Evolutionary conservation across 2,329 filamentous ascomycete species (phyloP).

Genomic region (Venturia asperata): DNA sequence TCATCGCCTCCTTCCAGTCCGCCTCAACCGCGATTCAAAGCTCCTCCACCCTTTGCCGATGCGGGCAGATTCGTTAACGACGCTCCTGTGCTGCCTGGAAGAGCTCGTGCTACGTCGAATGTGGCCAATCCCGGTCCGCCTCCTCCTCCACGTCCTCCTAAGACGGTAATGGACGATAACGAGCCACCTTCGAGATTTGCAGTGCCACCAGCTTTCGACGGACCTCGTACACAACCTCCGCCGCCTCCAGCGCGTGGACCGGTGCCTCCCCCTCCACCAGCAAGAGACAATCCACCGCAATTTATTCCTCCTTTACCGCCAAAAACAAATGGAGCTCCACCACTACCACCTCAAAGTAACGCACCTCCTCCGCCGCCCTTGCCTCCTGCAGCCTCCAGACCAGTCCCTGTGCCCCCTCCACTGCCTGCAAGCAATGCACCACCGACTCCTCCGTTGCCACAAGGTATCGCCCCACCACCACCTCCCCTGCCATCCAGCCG

Average conservation of each 20-base stretch:
- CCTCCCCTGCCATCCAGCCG: conserved; percentile 29
- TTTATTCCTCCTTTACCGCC: conserved; percentile 27
- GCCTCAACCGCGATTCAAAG: conserved; percentile 51
- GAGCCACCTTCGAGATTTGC: conserved; percentile 43
- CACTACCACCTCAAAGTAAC: conserved; percentile 24
- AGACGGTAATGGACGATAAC: conserved; percentile 57
- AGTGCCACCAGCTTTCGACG: conserved; percentile 45
- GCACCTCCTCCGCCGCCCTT: conserved; percentile 24
- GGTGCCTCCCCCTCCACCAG: conserved; percentile 51
- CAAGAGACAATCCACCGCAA: conserved; percentile 37
- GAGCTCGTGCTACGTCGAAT: conserved; percentile 42
- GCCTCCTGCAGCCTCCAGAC: conserved; percentile 22
- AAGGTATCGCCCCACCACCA: conserved; percentile 23
- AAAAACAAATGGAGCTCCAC: conserved; percentile 33
- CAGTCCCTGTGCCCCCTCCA: conserved; percentile 16
- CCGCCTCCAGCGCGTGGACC: conserved; percentile 65
- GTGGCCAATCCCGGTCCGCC: conserved; percentile 39
- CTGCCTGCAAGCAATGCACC: conserved; percentile 20
- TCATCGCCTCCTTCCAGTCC: conserved; percentile 23
- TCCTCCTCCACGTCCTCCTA: conserved; percentile 42
- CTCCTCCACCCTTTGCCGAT: conserved; percentile 80
- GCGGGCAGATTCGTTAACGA: conserved; percentile 72
- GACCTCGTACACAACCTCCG: conserved; percentile 58
- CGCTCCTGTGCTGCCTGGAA: conserved; percentile 42
- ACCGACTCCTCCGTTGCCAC: conserved; percentile 42